These are phyloP conservation scores for Coprinopsis marcescibilis DNA, from an alignment of 768 basidiomycete genomes.

Conservation along the genomic window DNA sequence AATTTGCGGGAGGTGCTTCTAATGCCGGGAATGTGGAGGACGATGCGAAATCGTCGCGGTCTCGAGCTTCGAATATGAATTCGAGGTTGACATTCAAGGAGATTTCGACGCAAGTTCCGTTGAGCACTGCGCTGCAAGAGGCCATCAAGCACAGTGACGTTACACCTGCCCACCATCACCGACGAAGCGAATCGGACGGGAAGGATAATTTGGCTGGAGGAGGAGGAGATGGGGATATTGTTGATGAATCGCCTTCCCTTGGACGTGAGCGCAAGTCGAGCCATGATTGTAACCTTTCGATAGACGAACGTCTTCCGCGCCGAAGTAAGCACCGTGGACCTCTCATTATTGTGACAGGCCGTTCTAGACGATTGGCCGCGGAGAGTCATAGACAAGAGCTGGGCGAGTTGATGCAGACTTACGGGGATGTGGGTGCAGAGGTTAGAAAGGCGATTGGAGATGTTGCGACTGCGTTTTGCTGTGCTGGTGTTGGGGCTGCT, in stretches of 20 bases:
- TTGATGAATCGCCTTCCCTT: no score
- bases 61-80: conserved; percentile 22
- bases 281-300: no score
- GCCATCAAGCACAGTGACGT: no score
- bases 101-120: conserved; percentile 46
- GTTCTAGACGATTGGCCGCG: conserved; percentile 64
- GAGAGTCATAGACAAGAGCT: conserved; percentile 49
- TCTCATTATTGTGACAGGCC: conserved; percentile 63
- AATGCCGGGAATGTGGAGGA: neutral
- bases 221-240: no score
- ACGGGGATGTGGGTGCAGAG: conserved; percentile 51
- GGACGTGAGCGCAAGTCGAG: no score
- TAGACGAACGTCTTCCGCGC: no score
- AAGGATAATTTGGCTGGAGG: no score
- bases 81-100: conserved; percentile 61
- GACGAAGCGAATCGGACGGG: no score
- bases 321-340: no score
- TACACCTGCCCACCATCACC: no score
- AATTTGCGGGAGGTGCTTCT: conserved; percentile 24
- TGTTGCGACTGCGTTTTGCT: conserved; percentile 70
- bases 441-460: conserved; percentile 84
- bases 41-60: conserved; percentile 13
- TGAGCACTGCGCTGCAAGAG: conserved; percentile 51
- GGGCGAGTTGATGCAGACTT: conserved; percentile 60
- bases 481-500: conserved; percentile 51